Base-by-base conservation (phyloP, 306 rosid genomes). In the Inga oerstediana region DNA sequence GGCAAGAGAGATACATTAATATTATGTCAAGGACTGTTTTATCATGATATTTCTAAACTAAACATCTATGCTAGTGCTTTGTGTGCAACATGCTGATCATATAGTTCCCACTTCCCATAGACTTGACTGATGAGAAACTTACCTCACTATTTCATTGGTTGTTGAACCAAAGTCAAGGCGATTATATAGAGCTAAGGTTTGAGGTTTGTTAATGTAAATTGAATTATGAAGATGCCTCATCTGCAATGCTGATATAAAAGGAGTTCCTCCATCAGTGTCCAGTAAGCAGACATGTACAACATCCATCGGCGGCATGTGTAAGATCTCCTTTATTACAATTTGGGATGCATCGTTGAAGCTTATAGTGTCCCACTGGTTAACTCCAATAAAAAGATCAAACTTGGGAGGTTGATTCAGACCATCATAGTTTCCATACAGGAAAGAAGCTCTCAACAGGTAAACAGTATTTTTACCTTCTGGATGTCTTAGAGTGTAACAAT, bases 201-300 rank as follows among this genome's bases (percentile, higher is more conserved):
- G 74, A 24, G 34, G 1, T 10, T 27, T 2, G 35, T 81, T 79
- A 24, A 12, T 14, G 34, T 90, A 88, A 69, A 58, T 80, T 11
- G 62, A 22, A 76, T 58, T 43, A 10, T 70, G 68, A 27, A 92
- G 75, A 17, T 87, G 90, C 85, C 91, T 87, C 7, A 88, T 74
- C 35, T 92, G 93, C 20, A 92, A 34, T 5, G 89, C 80, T 5
- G 93, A 90, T 75, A 92, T 88, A 84, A 90, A 92, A 3, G 93
- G 95, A 15, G 81, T 88, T 72, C 92, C 95, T 1, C 4, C 2
- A 22, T 74, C 87, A 2, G 79, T 85, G 73, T 90, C 84, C 27
- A 85, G 51, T 1, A 90, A 86, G 62, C 92, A 92, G 24, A 92
- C 86, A 39, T 79, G 67, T 2, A 87, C 20, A 8, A 79, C 49